Evolutionary conservation across 2,329 filamentous ascomycete species (phyloP), one percentile per base, ranked within the genome.

Genomic region (Capronia americana): DNA sequence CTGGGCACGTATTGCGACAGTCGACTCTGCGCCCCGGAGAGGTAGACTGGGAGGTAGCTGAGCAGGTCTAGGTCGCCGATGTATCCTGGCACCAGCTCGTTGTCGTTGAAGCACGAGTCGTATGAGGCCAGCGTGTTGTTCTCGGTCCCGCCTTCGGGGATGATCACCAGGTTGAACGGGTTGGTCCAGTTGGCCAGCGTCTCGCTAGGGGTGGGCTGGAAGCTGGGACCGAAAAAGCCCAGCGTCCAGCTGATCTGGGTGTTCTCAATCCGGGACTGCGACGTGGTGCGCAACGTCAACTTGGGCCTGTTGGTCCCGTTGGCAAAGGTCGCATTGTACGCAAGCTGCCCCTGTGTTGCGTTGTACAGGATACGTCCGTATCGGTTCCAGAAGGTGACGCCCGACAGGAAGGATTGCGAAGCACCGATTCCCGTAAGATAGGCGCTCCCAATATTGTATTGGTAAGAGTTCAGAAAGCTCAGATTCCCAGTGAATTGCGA

Each of bases 121-220:
- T 85, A 85, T 0, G 82, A 78, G 14, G 84, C 83, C 17, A 85
- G 75, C 3, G 83, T 85, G 71, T 85, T 85, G 75, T 85, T 86
- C 71, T 82, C 82, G 0, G 76, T 80, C 48, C 78, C 79, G 30
- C 79, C 80, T 72, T 86, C 84, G 0, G 83, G 79, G 50, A 86
- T 84, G 51, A 85, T 72, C 3, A 86, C 80, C 4, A 85, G 75
- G 50, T 84, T 76, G 68, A 67, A 71, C 4, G 63, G 54, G 67
- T 81, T 84, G 11, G 79, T 77, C n/a, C 76, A 73, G 68, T 79
- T 77, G 12, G 71, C 72, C n/a, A 84, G 70, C 3, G 71, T 76
- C 3, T 79, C 77, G 55, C 81, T 74, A 3, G 79, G 70, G 10
- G 26, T 64, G 28, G 41, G 17, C 38, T 54, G 11, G 77, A 79